Percentiles rank a stretch among this genome's conserved stretches.
These are phyloP conservation scores for Calonectria naviculata DNA, from an alignment of 2,329 filamentous ascomycete genomes.

Conservation along the genomic window DNA sequence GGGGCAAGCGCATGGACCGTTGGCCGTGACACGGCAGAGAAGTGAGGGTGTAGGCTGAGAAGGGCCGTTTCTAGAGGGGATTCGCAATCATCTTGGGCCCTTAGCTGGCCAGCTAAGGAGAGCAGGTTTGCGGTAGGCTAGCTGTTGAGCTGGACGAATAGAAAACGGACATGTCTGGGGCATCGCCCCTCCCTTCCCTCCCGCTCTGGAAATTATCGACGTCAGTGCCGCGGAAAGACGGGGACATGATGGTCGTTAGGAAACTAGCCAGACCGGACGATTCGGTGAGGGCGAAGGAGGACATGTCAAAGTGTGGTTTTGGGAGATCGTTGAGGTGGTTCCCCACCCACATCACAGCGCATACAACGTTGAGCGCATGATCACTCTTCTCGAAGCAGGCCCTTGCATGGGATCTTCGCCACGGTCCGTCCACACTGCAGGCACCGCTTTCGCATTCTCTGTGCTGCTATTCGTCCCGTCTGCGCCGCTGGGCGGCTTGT, in stretches of 20 bases:
- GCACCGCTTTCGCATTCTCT: neutral
- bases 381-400: slow-evolving; percentile 4
- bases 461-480: neutral
- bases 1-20: neutral
- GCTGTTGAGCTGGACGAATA: neutral
- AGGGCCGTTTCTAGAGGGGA: neutral
- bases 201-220: neutral
- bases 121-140: neutral
- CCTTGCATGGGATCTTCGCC: neutral
- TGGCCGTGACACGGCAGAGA: neutral
- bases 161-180: neutral
- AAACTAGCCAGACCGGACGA: neutral
- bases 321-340: neutral
- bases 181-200: neutral
- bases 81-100: neutral
- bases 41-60: neutral
- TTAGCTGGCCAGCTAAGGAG: neutral
- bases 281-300: neutral
- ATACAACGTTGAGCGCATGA: neutral
- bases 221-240: neutral
- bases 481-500: neutral
- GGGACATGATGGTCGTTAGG: neutral
- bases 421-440: neutral
- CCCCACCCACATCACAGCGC: neutral
- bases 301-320: neutral